A percentile compares a stretch with the other conserved stretches of the same genome.
Evolutionary conservation across 352 stramenopile genomes (phyloP).

Genomic region (Pythium sukuiense): DNA sequence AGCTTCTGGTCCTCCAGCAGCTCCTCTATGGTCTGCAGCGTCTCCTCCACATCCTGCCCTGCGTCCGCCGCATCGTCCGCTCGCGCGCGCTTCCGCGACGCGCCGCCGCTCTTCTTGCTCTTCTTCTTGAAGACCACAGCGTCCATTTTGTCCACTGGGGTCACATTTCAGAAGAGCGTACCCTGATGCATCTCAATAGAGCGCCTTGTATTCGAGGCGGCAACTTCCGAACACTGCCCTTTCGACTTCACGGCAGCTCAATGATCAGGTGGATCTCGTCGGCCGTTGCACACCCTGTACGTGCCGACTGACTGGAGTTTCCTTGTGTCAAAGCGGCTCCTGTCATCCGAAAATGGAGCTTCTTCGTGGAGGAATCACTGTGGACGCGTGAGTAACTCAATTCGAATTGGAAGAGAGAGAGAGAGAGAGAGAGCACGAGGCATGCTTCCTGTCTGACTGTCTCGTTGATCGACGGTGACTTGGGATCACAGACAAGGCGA

Average conservation of each 20-base stretch:
- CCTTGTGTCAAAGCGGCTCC: not conserved
- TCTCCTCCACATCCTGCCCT: slow-evolving; percentile 25
- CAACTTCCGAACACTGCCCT: not conserved
- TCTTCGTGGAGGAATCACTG: not conserved
- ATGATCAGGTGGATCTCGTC: not conserved
- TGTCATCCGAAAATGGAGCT: not conserved
- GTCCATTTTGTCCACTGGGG: slow-evolving; percentile 20
- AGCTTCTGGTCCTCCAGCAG: slow-evolving; percentile 71
- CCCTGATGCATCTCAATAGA: not conserved
- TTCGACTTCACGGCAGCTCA: slow-evolving; percentile 4
- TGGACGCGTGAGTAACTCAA: not conserved
- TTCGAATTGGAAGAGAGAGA: not conserved
- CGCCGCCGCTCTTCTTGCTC: slow-evolving; percentile 27
- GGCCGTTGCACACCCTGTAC: not conserved
- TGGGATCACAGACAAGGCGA: not conserved
- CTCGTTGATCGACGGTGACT: not conserved
- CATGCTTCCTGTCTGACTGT: not conserved
- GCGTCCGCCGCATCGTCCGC: slow-evolving; percentile 23
- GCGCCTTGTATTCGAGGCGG: not conserved
- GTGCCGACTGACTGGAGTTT: not conserved
- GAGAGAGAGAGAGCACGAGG: not conserved
- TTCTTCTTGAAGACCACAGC: slow-evolving; percentile 68
- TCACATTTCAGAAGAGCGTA: not conserved
- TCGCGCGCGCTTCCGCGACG: slow-evolving; percentile 43
- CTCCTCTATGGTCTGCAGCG: slow-evolving; percentile 60